phyloP scores from a whole-genome alignment of 441 rosid genomes.

The Francoa sonchifolia region DNA sequence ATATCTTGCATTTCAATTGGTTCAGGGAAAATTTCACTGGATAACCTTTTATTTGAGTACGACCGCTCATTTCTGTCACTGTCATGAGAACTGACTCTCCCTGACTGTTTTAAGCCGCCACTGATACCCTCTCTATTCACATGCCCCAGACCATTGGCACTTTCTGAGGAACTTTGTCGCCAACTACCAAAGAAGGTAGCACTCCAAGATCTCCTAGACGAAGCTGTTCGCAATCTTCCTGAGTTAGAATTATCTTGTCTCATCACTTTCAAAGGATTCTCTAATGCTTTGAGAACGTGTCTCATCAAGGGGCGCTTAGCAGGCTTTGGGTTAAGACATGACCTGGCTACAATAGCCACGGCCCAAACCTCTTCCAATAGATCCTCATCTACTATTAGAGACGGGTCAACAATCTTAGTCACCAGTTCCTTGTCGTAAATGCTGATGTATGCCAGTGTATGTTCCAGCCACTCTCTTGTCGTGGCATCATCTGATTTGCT shows the following conservation, averaged over 20 bases:
- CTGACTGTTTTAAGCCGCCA: slow-evolving; percentile 51
- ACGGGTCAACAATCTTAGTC: slow-evolving; percentile 79
- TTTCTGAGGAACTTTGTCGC: slow-evolving; percentile 71
- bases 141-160: slow-evolving; percentile 21
- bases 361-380: slow-evolving; percentile 98
- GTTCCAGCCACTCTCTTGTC: slow-evolving; percentile 53
- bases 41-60: slow-evolving; percentile 52
- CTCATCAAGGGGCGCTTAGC: slow-evolving; percentile 84
- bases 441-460: slow-evolving; percentile 55
- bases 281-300: slow-evolving; percentile 78
- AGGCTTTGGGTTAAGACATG: slow-evolving; percentile 89
- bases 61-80: slow-evolving; percentile 55
- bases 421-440: slow-evolving; percentile 80
- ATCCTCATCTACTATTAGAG: slow-evolving; percentile 80
- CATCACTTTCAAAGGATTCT: slow-evolving; percentile 82
- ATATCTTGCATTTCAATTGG: slow-evolving; percentile 30
- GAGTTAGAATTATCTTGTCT: slow-evolving; percentile 64
- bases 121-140: slow-evolving; percentile 19
- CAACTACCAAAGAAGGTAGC: slow-evolving; percentile 82
- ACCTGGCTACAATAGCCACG: slow-evolving; percentile 85
- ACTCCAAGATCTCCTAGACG: slow-evolving; percentile 86
- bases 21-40: slow-evolving; percentile 78
- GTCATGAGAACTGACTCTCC: slow-evolving; percentile 59
- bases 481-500: slow-evolving; percentile 43
- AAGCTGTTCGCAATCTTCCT: slow-evolving; percentile 56